Evolutionary conservation across 768 basidiomycete species (phyloP), one percentile per base, ranked within the genome.

Genomic region (Pleurotus giganteus): DNA sequence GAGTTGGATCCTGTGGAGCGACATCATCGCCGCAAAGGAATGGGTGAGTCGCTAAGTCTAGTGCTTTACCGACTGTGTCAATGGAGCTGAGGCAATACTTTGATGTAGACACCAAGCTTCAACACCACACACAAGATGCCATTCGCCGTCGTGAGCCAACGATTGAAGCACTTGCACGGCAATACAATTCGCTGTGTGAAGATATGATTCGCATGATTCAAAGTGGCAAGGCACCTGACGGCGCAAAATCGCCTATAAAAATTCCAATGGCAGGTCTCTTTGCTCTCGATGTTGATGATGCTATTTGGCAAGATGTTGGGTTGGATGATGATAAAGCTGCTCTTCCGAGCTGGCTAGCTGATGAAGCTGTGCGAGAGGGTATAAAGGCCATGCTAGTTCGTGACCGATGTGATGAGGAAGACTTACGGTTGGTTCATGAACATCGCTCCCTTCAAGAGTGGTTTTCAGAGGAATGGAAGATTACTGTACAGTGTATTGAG

Each of bases 301-400:
- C 56, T 3, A 68, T 71, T 29, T 71, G 66, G 63, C 61, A 67
- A 41, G 66, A 69, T 37, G 28, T 61, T 11, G 69, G 69, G 4
- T 58, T 71, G 2, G 61, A 64, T 31, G 65, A 69, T 28, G 59
- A 60, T 27, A 19, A 41, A 9, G 39, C 8, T 9, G 8, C 39
- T 13, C 6, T 41, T 41, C 39, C 39, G 17, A 7, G 8, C 6
- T 41, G 39, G 39, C 39, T 41, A 9, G 39, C 8, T 9, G 17
- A 41, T 19, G 8, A 41, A n/a, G 7, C 8, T 7, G 39, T 41
- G n/a, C 8, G 8, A 9, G 39, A 41, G 8, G 39, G 39, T n/a
- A 41, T 41, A 7, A 41, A 41, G 5, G 39, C 8, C 5, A 12
- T 41, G 12, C 17, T 41, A 4, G 8, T 41, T 7, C 39, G 17